These are phyloP conservation scores for Boletus sp. DNA, from an alignment of 1,284 basidiomycete species.

Conservation along the genomic window DNA sequence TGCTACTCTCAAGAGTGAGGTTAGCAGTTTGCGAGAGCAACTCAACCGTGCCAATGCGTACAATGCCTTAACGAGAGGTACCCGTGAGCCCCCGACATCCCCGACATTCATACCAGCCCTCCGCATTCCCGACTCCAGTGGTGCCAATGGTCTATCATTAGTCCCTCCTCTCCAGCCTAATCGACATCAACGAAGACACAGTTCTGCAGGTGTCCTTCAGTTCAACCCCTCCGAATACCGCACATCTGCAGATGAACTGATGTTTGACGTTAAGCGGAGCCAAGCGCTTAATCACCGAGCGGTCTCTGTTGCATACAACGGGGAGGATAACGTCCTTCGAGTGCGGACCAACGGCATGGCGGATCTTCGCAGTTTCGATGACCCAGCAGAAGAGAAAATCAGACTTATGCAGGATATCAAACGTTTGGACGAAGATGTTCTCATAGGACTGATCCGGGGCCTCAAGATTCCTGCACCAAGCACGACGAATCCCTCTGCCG, in stretches of 20 bases:
- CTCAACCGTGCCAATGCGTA: slow-evolving; percentile 91
- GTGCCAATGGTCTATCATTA: slow-evolving; percentile 37
- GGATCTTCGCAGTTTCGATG: slow-evolving; percentile 73
- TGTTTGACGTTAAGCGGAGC: slow-evolving; percentile 72
- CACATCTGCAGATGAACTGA: slow-evolving; percentile 75
- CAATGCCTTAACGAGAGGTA: slow-evolving; percentile 72
- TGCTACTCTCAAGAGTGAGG: slow-evolving; percentile 85
- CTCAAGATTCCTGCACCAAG: slow-evolving; percentile 93
- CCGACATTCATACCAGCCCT: slow-evolving; percentile 77
- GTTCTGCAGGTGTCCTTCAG: slow-evolving; percentile 77
- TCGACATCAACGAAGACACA: slow-evolving; percentile 78
- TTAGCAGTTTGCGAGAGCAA: slow-evolving; percentile 89
- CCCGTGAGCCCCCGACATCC: slow-evolving; percentile 72
- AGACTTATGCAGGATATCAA: slow-evolving; percentile 89
- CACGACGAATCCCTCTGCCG: slow-evolving; percentile 84
- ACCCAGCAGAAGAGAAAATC: slow-evolving; percentile 93
- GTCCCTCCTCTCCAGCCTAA: slow-evolving; percentile 33
- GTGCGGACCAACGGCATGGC: slow-evolving; percentile 72
- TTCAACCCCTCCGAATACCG: slow-evolving; percentile 58
- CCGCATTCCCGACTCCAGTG: slow-evolving; percentile 52
- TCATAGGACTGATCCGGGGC: slow-evolving; percentile 86
- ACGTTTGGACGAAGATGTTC: slow-evolving; percentile 90
- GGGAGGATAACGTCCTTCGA: slow-evolving; percentile 68
- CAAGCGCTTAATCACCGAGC: slow-evolving; percentile 80
- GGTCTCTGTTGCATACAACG: slow-evolving; percentile 87